These are phyloP conservation scores for Pelargonium citronellum DNA, from an alignment of 441 rosid genomes.

Conservation along the genomic window DNA sequence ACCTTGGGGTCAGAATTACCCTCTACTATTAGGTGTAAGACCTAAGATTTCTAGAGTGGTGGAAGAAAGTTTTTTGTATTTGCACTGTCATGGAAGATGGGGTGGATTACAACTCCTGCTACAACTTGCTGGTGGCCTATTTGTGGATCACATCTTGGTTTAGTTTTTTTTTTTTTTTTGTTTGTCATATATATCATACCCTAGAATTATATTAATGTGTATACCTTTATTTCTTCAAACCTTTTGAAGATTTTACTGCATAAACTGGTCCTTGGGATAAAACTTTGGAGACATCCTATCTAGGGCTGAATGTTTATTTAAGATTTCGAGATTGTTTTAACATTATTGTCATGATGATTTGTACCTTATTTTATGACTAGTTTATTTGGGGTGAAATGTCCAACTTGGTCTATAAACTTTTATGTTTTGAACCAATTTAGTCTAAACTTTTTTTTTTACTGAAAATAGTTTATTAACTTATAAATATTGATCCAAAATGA, in stretches of 20 bases:
- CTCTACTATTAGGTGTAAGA: neutral
- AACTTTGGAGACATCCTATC: neutral
- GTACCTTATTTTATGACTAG: too few species aligned
- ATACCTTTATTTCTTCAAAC: slow-evolving; percentile 8
- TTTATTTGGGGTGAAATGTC: too few species aligned
- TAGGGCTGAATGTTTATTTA: too few species aligned
- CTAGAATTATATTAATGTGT: slow-evolving; percentile 2
- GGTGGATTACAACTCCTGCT: neutral
- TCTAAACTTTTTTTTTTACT: too few species aligned
- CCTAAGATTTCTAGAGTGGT: neutral
- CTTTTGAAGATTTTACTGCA: slow-evolving; percentile 9
- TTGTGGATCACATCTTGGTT: neutral
- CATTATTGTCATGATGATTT: too few species aligned
- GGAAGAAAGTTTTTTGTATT: neutral
- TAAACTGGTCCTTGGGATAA: neutral
- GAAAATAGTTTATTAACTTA: too few species aligned
- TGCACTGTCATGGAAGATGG: neutral
- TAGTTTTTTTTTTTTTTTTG: neutral
- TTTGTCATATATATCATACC: neutral
- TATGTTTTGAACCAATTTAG: too few species aligned
- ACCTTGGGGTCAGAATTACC: neutral
- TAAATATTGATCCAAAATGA: too few species aligned
- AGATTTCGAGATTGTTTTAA: too few species aligned
- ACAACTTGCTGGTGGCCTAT: slow-evolving; percentile 1
- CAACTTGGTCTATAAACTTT: too few species aligned